Evolutionary conservation across 169 alveolate species (phyloP), one percentile per base, ranked within the genome.

Genomic region (Cryptosporidium muris): DNA sequence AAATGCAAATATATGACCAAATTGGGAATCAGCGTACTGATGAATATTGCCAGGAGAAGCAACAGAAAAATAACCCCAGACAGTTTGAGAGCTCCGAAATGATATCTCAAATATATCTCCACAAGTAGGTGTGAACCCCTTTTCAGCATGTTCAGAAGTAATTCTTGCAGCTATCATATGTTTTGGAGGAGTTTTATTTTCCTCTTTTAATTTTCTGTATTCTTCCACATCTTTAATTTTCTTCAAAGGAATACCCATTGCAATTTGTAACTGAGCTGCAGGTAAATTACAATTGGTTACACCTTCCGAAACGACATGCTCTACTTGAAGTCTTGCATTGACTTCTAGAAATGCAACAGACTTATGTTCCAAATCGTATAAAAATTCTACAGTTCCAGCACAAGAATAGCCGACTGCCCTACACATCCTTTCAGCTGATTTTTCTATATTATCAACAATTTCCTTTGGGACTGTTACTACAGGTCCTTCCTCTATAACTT

Each of bases 291-390:
- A 92, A 36, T 93, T 94, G 16, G 96, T 94, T 66, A 96, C 89
- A 49, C 96, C 96, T 88, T 96, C 99, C 4, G 99, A 94, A 58
- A 96, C 97, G 6, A 97, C 97, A 81, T 96, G 99, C 88, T 96
- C 99, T 51, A 96, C 99, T 80, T 93, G 95, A 11, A 94, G 90
- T 47, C 97, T 88, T n/a, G 96, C 93, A 89, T 93, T 94, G 89
- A 94, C 91, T 88, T 93, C 97, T 43, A 94, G 81, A 92, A 96
- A 96, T 80, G 88, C 94, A 81, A 89, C 93, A 63, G 92, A 89
- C 40, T 90, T 67, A 63, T 91, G 74, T 64, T 92, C 74, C 25
- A 93, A 92, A 64, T 95, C 97, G 74, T 93, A 95, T 68, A 96
- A 80, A 89, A 94, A 96, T 89, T 96, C 98, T 42, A 95, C 95